Percentiles rank a stretch among this genome's conserved stretches.
These are phyloP conservation scores for Linaria vulgaris DNA, from an alignment of 257 asterid species.

Conservation along the genomic window DNA sequence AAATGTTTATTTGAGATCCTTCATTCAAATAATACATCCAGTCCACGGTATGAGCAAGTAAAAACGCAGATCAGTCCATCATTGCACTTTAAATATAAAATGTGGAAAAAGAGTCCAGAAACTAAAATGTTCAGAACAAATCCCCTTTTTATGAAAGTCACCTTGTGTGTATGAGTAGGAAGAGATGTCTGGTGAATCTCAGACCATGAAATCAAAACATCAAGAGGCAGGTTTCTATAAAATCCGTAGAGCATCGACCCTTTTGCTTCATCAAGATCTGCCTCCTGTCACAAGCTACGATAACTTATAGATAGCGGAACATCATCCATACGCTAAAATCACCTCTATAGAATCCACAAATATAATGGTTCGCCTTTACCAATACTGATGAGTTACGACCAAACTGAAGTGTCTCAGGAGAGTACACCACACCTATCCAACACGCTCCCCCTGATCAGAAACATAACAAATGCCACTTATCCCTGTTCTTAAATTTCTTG, in stretches of 20 bases:
- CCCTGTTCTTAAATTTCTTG: slow-evolving; percentile 10
- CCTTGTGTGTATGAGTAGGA: slow-evolving; percentile 61
- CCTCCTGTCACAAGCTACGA: slow-evolving; percentile 50
- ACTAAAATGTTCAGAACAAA: too few species aligned
- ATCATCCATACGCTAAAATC: slow-evolving; percentile 18
- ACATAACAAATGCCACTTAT: slow-evolving; percentile 15
- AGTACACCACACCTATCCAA: slow-evolving; percentile 62
- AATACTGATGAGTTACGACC: slow-evolving; percentile 80
- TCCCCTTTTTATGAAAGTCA: slow-evolving; percentile 21
- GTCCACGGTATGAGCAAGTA: slow-evolving; percentile 38
- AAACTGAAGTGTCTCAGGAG: slow-evolving; percentile 52
- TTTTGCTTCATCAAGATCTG: slow-evolving; percentile 41
- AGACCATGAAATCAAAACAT: slow-evolving; percentile 50
- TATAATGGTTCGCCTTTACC: slow-evolving; percentile 55
- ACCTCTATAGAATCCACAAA: slow-evolving; percentile 72
- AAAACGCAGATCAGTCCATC: slow-evolving; percentile 13
- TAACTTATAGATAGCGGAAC: slow-evolving; percentile 7
- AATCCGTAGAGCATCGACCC: slow-evolving; percentile 61
- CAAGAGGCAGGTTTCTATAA: slow-evolving; percentile 53
- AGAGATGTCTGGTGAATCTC: slow-evolving; percentile 57
- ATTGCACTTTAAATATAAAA: background rate
- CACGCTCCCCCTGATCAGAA: slow-evolving; percentile 50
- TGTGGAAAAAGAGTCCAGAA: too few species aligned
- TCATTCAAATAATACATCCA: slow-evolving; percentile 70
- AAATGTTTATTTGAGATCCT: slow-evolving; percentile 70